Conservation (phyloP, 495 filamentous ascomycete genomes). For the Penicillium taxi region DNA sequence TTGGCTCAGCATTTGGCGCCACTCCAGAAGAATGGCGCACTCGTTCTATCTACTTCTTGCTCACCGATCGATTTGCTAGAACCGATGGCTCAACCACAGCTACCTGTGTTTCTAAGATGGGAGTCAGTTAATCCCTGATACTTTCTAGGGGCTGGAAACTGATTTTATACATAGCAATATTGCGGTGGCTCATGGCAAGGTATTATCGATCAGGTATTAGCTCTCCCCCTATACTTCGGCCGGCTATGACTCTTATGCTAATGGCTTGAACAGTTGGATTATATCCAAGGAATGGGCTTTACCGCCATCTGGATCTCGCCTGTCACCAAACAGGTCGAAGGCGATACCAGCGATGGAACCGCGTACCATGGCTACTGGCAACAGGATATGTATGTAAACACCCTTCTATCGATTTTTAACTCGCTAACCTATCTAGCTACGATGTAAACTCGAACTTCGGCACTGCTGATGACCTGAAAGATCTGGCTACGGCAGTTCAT, state of each 20-base stretch:
- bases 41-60: constrained; percentile 63
- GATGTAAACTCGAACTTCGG: constrained; percentile 59
- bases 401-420: not conserved
- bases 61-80: constrained; percentile 69
- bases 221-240: not conserved
- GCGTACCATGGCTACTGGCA: constrained; percentile 77
- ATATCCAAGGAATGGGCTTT: constrained; percentile 69
- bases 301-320: constrained; percentile 80
- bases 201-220: constrained; percentile 53
- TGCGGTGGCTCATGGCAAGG: constrained; percentile 73
- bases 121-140: constrained; percentile 16
- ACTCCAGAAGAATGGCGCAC: constrained; percentile 50
- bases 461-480: constrained; percentile 54
- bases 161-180: constrained; percentile 35
- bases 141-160: not conserved
- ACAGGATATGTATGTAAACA: constrained; percentile 45
- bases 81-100: constrained; percentile 55
- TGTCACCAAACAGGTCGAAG: constrained; percentile 53
- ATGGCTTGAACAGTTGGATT: constrained; percentile 31
- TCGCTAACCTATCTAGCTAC: constrained; percentile 27
- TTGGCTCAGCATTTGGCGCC: constrained; percentile 26
- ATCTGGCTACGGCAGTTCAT: constrained; percentile 52
- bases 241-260: not conserved
- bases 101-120: constrained; percentile 38
- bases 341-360: constrained; percentile 42